A percentile compares a stretch with the other conserved stretches of the same genome.
phyloP scores from a whole-genome alignment of 2,329 filamentous ascomycete species.

The Talaromyces sp. region DNA sequence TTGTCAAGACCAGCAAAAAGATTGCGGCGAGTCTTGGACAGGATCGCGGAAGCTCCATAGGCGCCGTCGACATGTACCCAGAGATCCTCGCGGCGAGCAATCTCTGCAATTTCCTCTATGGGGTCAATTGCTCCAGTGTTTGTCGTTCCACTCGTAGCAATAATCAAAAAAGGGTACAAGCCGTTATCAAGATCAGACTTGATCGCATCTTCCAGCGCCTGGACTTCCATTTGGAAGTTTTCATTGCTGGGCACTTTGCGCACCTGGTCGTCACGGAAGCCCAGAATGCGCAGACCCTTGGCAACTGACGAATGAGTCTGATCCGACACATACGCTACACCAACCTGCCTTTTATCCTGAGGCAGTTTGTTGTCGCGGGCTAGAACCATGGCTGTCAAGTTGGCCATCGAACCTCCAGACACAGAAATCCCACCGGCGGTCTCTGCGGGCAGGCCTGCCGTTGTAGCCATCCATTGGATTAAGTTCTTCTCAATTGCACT shows the following conservation, averaged over 20 bases:
- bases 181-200: conserved; percentile 7
- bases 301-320: conserved; percentile 14
- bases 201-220: background rate
- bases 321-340: conserved; percentile 15
- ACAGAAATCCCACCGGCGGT: conserved; percentile 15
- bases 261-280: conserved; percentile 13
- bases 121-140: conserved; percentile 18
- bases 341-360: background rate
- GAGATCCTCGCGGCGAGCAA: conserved; percentile 9
- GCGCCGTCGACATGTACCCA: conserved; percentile 22
- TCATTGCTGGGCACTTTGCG: conserved; percentile 11
- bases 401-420: conserved; percentile 18
- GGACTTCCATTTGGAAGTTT: conserved; percentile 4
- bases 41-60: conserved; percentile 14
- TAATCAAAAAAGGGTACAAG: conserved; percentile 11
- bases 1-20: conserved; percentile 11
- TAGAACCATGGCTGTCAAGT: conserved; percentile 14
- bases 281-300: conserved; percentile 13
- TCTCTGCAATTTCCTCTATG: conserved; percentile 8
- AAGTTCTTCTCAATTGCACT: conserved; percentile 11
- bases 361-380: conserved; percentile 15
- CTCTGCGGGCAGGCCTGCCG: conserved; percentile 9
- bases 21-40: conserved; percentile 11
- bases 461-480: conserved; percentile 13
- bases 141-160: conserved; percentile 16